Percentiles rank a stretch among this genome's conserved stretches.
Evolutionary conservation across 164 flowering plant genomes (phyloP).

Genomic region (Cinnamomum chago): DNA sequence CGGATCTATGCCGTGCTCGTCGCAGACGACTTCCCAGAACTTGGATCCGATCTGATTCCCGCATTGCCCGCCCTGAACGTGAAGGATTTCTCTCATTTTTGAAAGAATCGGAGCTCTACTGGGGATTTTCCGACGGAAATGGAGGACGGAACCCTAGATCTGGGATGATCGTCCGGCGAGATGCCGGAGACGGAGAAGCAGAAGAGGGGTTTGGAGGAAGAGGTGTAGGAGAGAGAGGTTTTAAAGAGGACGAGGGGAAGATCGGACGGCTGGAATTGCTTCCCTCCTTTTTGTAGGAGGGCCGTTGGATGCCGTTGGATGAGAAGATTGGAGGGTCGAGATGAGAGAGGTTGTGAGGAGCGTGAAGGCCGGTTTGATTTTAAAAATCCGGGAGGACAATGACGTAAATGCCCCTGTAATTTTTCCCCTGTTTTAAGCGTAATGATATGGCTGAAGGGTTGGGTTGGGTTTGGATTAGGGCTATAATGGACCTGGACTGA

Average conservation of each 20-base stretch:
- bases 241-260: background rate
- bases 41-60: constrained; percentile 59
- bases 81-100: constrained; percentile 52
- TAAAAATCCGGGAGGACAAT: constrained; percentile 6
- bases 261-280: constrained; percentile 18
- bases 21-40: constrained; percentile 48
- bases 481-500: no score
- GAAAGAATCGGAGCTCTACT: background rate
- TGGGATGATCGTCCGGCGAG: background rate
- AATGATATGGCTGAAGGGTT: no score
- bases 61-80: constrained; percentile 57
- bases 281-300: constrained; percentile 22
- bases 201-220: background rate
- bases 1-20: constrained; percentile 50
- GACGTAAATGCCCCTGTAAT: constrained; percentile 4
- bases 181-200: no score
- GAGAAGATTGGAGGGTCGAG: constrained; percentile 6
- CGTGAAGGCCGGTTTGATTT: constrained; percentile 1
- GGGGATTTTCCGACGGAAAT: no score
- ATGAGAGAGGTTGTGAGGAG: background rate
- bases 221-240: background rate
- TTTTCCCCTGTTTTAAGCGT: no score
- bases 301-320: constrained; percentile 25
- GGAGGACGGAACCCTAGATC: background rate
- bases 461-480: no score